Evolutionary conservation across 2,329 filamentous ascomycete species (phyloP).

Genomic region (Tolypocladium tundrense): DNA sequence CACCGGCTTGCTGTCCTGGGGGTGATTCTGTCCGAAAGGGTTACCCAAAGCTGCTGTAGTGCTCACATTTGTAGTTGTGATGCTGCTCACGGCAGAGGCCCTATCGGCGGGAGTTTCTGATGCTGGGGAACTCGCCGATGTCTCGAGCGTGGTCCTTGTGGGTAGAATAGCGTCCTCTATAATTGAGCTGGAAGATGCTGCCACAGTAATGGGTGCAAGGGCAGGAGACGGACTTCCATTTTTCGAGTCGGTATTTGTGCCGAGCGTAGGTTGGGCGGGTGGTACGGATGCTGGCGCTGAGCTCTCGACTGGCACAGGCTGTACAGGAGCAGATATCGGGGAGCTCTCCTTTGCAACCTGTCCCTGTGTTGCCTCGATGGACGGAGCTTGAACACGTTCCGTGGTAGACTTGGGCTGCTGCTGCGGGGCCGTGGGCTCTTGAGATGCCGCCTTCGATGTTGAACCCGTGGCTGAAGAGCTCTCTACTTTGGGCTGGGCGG

Average conservation of each 20-base stretch:
- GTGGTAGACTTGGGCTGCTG: background rate
- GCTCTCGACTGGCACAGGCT: background rate
- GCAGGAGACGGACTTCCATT: background rate
- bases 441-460: background rate
- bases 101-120: background rate
- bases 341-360: background rate
- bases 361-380: background rate
- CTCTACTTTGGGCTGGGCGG: background rate
- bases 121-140: background rate
- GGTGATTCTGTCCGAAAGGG: background rate
- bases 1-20: background rate
- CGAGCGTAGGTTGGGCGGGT: background rate
- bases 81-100: background rate
- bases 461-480: background rate
- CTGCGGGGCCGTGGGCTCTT: background rate
- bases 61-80: background rate
- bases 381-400: background rate
- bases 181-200: background rate
- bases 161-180: background rate
- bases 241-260: background rate
- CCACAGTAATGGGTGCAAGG: background rate
- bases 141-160: background rate
- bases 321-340: background rate
- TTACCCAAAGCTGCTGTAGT: background rate
- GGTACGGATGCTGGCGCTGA: background rate